These are phyloP conservation scores for Pseudevernia furfuracea DNA, from an alignment of 495 filamentous ascomycete genomes.

Conservation along the genomic window DNA sequence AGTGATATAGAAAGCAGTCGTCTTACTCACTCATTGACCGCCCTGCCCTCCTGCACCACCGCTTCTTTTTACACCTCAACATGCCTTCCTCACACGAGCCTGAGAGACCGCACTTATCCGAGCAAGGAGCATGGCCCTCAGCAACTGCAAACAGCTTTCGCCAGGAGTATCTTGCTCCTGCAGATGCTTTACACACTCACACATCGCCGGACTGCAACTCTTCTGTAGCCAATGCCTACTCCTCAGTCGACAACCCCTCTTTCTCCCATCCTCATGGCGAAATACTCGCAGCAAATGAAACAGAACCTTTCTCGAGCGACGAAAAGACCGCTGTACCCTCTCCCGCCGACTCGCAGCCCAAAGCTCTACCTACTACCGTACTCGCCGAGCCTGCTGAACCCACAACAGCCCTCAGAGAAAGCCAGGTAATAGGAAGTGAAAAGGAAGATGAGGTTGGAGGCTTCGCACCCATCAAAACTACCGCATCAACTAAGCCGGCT, in stretches of 20 bases:
- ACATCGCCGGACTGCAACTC: background rate
- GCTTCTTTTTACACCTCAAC: background rate
- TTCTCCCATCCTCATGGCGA: background rate
- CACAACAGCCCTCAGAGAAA: background rate
- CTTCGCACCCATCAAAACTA: slow-evolving; percentile 22
- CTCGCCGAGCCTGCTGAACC: background rate
- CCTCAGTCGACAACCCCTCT: background rate
- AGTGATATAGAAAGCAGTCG: too few species aligned
- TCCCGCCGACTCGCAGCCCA: slow-evolving; percentile 6
- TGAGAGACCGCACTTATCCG: slow-evolving; percentile 7
- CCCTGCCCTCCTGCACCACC: background rate
- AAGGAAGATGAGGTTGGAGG: slow-evolving; percentile 6
- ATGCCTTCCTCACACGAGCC: slow-evolving; percentile 5
- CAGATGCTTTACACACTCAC: background rate
- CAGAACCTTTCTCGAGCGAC: background rate
- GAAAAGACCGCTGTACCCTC: slow-evolving; percentile 15
- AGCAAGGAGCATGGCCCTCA: slow-evolving; percentile 20
- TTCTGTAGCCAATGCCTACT: background rate
- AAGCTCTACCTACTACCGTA: background rate
- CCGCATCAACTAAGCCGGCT: slow-evolving; percentile 1
- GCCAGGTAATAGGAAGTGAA: slow-evolving; percentile 9
- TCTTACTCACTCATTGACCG: background rate
- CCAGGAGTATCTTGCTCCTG: slow-evolving; percentile 17
- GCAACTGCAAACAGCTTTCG: slow-evolving; percentile 23
- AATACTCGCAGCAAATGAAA: background rate